phyloP scores from a whole-genome alignment of 192 early-diverging fungal genomes.

The Podila epicladia region DNA sequence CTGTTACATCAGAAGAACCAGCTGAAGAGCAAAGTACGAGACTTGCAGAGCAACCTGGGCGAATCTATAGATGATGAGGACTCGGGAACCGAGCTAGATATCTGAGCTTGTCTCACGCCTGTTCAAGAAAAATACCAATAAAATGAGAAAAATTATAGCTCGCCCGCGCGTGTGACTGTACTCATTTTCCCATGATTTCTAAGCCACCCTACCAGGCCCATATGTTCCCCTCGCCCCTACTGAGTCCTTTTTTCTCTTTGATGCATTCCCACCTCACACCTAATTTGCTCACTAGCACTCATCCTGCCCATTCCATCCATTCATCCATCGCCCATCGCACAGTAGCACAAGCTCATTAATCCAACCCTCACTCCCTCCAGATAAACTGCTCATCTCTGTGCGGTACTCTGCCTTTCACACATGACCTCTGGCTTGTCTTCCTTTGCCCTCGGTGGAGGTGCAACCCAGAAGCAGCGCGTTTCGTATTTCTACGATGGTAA shows the following conservation, averaged over 20 bases:
- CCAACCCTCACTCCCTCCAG: not conserved
- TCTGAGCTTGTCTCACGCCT: not conserved
- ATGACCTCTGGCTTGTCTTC: slow-evolving; percentile 49
- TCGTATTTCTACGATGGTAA: slow-evolving; percentile 76
- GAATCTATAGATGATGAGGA: slow-evolving; percentile 55
- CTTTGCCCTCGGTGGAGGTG: slow-evolving; percentile 47
- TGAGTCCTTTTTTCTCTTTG: not conserved
- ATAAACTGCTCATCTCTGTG: not conserved
- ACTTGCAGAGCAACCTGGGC: slow-evolving; percentile 59
- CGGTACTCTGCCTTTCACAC: not conserved
- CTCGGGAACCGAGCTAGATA: slow-evolving; percentile 20
- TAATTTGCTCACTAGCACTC: not conserved
- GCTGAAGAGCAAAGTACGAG: slow-evolving; percentile 61
- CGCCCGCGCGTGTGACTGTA: too few species aligned
- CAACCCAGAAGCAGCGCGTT: slow-evolving; percentile 63
- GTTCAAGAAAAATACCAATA: not conserved
- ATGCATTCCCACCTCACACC: not conserved
- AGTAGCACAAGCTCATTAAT: not conserved
- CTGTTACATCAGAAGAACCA: slow-evolving; percentile 69
- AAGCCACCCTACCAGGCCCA: not conserved
- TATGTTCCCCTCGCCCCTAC: not conserved
- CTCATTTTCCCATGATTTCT: not conserved
- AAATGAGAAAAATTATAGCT: too few species aligned
- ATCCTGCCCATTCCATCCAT: not conserved
- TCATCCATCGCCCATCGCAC: not conserved